These are phyloP conservation scores for Aspergillus fumigatus DNA, from an alignment of 2,329 filamentous ascomycete species.

Conservation along the genomic window DNA sequence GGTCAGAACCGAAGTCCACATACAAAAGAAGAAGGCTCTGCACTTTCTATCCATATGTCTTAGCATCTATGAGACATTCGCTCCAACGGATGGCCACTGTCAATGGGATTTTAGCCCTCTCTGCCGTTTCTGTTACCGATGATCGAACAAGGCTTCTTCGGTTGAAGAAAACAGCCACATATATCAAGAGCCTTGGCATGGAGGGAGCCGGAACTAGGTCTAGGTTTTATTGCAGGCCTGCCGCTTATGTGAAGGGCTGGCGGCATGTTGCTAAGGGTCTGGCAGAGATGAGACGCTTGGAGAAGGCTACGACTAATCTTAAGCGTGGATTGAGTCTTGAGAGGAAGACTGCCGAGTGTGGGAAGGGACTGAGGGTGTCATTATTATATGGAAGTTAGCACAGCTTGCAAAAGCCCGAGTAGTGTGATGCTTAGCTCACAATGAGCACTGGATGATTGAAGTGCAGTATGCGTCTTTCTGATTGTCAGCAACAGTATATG, in stretches of 20 bases:
- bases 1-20: no score
- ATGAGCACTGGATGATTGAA: background rate
- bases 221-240: conserved; percentile 79
- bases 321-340: conserved; percentile 76
- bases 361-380: conserved; percentile 53
- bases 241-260: conserved; percentile 91
- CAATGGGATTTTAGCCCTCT: no score
- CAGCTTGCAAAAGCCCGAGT: conserved; percentile 50
- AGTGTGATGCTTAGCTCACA: background rate
- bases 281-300: conserved; percentile 81
- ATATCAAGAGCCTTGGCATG: no score
- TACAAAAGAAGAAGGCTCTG: no score
- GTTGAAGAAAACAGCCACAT: no score
- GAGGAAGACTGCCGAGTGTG: conserved; percentile 51
- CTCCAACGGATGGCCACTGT: no score
- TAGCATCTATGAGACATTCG: no score
- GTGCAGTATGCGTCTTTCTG: background rate
- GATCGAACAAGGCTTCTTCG: no score
- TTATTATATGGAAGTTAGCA: conserved; percentile 60
- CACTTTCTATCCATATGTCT: no score
- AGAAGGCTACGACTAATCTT: conserved; percentile 79
- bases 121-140: no score
- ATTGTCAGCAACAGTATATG: background rate
- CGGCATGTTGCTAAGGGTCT: conserved; percentile 82
- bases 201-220: conserved; percentile 64